A percentile compares a stretch with the other conserved stretches of the same genome.
Conservation (phyloP, 345 rosid species). For the Dipteronia sinensis region DNA sequence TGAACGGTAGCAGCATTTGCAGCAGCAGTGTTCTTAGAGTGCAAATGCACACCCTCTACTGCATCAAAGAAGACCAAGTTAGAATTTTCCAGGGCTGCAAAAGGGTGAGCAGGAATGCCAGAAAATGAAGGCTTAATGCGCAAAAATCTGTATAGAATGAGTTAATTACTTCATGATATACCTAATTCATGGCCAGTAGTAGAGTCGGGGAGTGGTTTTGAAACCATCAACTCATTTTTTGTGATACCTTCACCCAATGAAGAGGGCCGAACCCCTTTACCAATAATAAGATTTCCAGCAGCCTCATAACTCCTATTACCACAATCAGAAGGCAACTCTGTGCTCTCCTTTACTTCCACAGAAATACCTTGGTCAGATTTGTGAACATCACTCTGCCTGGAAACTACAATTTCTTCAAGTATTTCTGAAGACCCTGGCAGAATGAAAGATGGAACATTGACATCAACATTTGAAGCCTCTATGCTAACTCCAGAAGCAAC, state of each 20-base stretch:
- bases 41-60: constrained; percentile 21
- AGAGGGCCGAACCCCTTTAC: constrained; percentile 30
- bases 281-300: constrained; percentile 22
- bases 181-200: constrained; percentile 40
- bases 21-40: constrained; percentile 23
- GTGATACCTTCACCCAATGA: constrained; percentile 26
- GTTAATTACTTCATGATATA: constrained; percentile 32
- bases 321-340: constrained; percentile 35
- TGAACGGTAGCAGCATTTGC: constrained; percentile 29
- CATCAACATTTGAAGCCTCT: constrained; percentile 11
- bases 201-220: constrained; percentile 37
- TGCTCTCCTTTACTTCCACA: constrained; percentile 28
- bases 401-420: constrained; percentile 18
- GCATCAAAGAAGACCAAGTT: constrained; percentile 8
- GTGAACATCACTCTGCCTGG: constrained; percentile 25
- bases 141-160: constrained; percentile 17
- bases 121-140: neutral
- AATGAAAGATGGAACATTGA: constrained; percentile 19
- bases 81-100: constrained; percentile 13
- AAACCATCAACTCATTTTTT: constrained; percentile 32
- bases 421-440: constrained; percentile 27
- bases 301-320: constrained; percentile 24
- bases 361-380: constrained; percentile 25
- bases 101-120: neutral
- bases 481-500: constrained; percentile 25